A percentile compares a stretch with the other conserved stretches of the same genome.
Conservation (phyloP, 116 monocot genomes). For the Dioscorea cayenensis region DNA sequence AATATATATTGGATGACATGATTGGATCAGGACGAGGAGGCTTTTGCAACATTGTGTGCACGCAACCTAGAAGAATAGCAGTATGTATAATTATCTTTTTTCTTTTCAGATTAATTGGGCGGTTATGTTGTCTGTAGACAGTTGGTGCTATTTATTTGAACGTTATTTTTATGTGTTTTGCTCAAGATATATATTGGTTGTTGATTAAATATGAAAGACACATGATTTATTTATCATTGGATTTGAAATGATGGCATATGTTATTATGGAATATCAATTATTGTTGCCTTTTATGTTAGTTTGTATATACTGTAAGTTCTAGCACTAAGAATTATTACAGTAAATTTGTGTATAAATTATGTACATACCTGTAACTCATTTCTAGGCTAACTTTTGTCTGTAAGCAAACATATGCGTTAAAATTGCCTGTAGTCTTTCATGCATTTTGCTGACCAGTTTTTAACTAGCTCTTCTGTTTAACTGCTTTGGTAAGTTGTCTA, state of each 20-base stretch:
- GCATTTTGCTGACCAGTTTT: background rate
- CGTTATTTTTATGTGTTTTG: background rate
- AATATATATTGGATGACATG: slow-evolving; percentile 98
- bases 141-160: background rate
- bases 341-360: background rate
- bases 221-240: too few relatives aligned
- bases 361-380: background rate
- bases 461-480: background rate
- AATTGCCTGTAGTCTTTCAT: background rate
- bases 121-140: background rate
- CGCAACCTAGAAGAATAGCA: slow-evolving; percentile 95
- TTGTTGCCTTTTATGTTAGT: too few relatives aligned
- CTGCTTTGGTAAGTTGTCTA: too few relatives aligned
- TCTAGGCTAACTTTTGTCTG: background rate
- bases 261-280: too few relatives aligned
- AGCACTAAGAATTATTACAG: too few relatives aligned
- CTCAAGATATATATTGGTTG: background rate
- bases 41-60: slow-evolving; percentile 81
- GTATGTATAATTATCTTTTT: slow-evolving; percentile 26
- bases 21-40: slow-evolving; percentile 70
- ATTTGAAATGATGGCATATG: too few relatives aligned
- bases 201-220: background rate
- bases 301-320: too few relatives aligned
- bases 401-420: background rate
- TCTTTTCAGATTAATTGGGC: background rate